phyloP scores from a whole-genome alignment of 139 green algal species.

The Chlamydomonas sphaeroides region DNA sequence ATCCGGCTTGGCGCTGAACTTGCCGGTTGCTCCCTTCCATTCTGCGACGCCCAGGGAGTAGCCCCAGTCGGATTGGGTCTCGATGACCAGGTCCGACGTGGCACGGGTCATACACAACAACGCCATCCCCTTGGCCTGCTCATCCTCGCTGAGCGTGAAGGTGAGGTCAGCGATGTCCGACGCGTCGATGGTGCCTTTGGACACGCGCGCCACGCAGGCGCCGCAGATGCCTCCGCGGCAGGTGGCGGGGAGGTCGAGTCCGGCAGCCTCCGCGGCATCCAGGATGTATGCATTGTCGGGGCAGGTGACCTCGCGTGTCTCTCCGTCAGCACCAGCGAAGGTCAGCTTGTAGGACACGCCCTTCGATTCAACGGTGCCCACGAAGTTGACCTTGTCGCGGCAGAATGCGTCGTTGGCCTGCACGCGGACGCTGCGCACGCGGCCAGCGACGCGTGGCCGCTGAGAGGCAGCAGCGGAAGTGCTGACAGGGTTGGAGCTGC shows the following conservation, averaged over 20 bases:
- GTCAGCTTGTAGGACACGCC: slow-evolving; percentile 64
- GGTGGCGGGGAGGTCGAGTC: slow-evolving; percentile 92
- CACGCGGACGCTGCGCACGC: slow-evolving; percentile 14
- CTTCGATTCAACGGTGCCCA: slow-evolving; percentile 43
- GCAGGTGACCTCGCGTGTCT: slow-evolving; percentile 60
- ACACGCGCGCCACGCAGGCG: slow-evolving; percentile 84
- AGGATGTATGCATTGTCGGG: slow-evolving; percentile 91
- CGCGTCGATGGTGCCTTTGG: slow-evolving; percentile 77
- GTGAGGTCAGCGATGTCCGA: slow-evolving; percentile 89
- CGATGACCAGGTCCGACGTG: slow-evolving; percentile 76
- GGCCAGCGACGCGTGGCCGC: neutral
- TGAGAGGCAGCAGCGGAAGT: neutral
- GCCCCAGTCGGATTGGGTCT: slow-evolving; percentile 95
- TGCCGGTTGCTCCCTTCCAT: slow-evolving; percentile 90
- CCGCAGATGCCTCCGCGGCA: slow-evolving; percentile 86
- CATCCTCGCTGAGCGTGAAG: slow-evolving; percentile 86
- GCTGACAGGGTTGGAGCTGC: slow-evolving; percentile 2
- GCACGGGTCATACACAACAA: slow-evolving; percentile 92
- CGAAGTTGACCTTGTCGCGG: slow-evolving; percentile 73
- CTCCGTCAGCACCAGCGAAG: slow-evolving; percentile 74
- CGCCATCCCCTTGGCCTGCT: slow-evolving; percentile 85
- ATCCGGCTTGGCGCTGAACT: slow-evolving; percentile 58
- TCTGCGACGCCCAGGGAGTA: slow-evolving; percentile 84
- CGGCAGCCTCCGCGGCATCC: slow-evolving; percentile 81
- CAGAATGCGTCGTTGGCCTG: slow-evolving; percentile 68